Evolutionary conservation across 768 basidiomycete species (phyloP), one percentile per base, ranked within the genome.

Genomic region (Lyophyllum semitale): DNA sequence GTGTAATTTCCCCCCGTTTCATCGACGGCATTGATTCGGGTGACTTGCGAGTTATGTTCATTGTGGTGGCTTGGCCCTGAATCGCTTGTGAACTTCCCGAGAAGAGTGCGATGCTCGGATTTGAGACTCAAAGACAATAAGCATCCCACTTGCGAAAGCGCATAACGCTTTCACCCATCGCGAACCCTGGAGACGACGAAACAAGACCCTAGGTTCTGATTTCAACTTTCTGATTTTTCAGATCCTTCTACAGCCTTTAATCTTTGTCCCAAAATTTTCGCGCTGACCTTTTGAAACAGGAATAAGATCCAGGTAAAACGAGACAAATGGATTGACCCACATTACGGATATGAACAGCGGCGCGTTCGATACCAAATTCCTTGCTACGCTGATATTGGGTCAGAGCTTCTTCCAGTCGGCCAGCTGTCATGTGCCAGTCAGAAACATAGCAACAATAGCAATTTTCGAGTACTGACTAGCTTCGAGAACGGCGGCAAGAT

Each of bases 401-500:
- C 52, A 95, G 77, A 32, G 92, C 88, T 70, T 91, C 89, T 67
- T 91, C 89, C 44, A 95, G 78, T 55, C 81, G 80, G 45, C 89
- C 91, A 64, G 85, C 91, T 93, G 71, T 56, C 61, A 65, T 40
- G 54, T 42, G 45, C 58, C 48, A 59, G 54, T 62, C 60, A 73
- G 67, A 60, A 70, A 43, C 9, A 54, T n/a, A n/a, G 43, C 43
- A 47, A 45, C 57, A 58, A 60, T 49, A 50, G 37, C 33, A 51
- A 18, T 26, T 17, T 30, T 51, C 30, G 35, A 66, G 56, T 53
- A 79, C 87, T 63, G 62, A 91, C 93, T 84, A 53, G 93, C 92
- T 85, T 95, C 93, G 57, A 94, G 79, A 63, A 95, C 91, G 42
- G 91, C 93, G 48, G 89, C 93, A 55, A 93, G 82, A 75, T 95